Conservation (phyloP, 208 protist species). For the Acanthamoeba castellanii region DNA sequence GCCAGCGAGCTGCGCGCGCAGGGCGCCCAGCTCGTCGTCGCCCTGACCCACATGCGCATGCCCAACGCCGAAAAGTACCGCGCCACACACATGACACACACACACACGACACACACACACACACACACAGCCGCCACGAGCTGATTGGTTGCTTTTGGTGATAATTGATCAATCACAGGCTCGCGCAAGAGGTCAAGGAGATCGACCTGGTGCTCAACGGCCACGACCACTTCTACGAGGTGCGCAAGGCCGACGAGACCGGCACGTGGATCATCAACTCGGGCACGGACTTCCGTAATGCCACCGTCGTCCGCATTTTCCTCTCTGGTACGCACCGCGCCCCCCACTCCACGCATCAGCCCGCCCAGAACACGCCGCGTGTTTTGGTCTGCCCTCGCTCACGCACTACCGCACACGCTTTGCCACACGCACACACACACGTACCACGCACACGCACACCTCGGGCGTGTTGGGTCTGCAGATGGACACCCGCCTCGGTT, state of each 20-base stretch:
- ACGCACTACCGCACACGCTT: too few relatives aligned
- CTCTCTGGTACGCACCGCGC: not conserved
- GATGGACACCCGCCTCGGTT: not conserved
- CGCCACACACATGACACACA: not conserved
- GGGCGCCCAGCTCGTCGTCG: constrained; percentile 53
- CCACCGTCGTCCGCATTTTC: constrained; percentile 19
- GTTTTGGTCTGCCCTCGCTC: too few relatives aligned
- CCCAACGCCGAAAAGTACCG: constrained; percentile 49
- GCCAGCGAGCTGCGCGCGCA: constrained; percentile 28
- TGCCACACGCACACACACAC: too few relatives aligned
- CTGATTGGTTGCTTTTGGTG: not conserved
- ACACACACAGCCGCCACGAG: not conserved
- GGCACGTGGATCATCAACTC: constrained; percentile 56
- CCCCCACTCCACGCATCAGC: too few relatives aligned
- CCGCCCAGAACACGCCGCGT: too few relatives aligned
- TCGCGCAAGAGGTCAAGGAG: constrained; percentile 48
- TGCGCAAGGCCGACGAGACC: constrained; percentile 7
- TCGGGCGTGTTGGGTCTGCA: not conserved
- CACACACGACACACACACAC: not conserved
- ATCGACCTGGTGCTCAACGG: constrained; percentile 66
- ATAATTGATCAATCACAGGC: not conserved
- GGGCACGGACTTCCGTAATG: constrained; percentile 71
- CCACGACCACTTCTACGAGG: constrained; percentile 74
- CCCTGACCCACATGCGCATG: constrained; percentile 71
- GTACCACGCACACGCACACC: too few relatives aligned